Evolutionary conservation across 495 filamentous ascomycete species (phyloP), one percentile per base, ranked within the genome.

Genomic region (Cryomyces antarcticus): DNA sequence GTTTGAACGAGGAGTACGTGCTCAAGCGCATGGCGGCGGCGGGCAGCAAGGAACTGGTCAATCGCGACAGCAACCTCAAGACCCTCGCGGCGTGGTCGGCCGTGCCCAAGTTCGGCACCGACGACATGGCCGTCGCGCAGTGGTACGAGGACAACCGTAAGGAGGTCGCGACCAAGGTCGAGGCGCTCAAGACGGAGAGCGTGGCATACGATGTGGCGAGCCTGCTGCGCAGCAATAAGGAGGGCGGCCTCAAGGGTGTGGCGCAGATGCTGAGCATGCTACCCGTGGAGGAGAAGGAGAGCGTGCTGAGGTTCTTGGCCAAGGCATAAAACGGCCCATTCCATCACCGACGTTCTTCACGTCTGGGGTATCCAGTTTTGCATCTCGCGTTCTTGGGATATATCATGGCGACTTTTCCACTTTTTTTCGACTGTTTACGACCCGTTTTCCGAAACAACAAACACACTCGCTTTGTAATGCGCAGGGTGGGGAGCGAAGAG

Each of bases 131-230:
- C 49, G 89, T 96, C 31, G 81, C 86, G n/a, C 64, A 70, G 45
- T 97, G 92, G 92, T 96, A 93, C 56, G 89, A 97, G 70, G 81
- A 94, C 65, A 92, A 96, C 61, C 72, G 82, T 54, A 84, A 87
- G 66, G 57, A 65, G 5, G 73, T 96, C 10, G 65, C 78, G 46
- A 62, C 67, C 39, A 89, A 86, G 71, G 67, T 96, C 37, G 86
- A 95, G 52, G 55, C 63, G 11, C 60, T 95, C 49, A 83, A 80
- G 65, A 70, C 70, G 9, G 83, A 95, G 41, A 68, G 72, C 35
- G 67, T 94, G 12, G 75, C 80, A 5, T 69, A 69, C 27, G 81
- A 95, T 57, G 76, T 97, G 53, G 80, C 82, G 3, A 64, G 70
- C 34, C 57, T 96, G 30, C 61, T 96, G 52, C 74, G 82, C 45